Conservation (phyloP, 2,329 filamentous ascomycete species). For the Botrytis sinoallii region DNA sequence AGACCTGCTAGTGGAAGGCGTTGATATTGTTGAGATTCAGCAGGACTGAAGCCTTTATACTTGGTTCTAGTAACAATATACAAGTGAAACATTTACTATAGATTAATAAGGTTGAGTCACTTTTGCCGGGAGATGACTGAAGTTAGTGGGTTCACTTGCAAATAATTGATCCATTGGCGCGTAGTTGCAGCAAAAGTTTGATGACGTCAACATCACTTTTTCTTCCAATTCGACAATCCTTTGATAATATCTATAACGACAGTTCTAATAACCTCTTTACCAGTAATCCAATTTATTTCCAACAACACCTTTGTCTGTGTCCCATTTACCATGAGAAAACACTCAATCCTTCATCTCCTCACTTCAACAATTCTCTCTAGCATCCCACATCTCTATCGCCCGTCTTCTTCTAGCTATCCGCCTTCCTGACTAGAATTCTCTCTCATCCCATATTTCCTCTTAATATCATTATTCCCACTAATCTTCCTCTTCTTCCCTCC, state of each 20-base stretch:
- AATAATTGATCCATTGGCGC: too few species aligned
- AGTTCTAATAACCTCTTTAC: not conserved
- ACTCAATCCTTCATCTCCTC: not conserved
- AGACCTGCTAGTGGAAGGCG: too few species aligned
- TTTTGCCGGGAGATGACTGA: too few species aligned
- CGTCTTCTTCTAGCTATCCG: not conserved
- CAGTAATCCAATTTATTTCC: not conserved
- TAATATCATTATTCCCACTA: not conserved
- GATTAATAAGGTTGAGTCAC: too few species aligned
- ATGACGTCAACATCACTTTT: not conserved
- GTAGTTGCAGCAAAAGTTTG: not conserved
- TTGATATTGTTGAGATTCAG: too few species aligned
- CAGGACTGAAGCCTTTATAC: too few species aligned
- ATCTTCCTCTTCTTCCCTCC: not conserved
- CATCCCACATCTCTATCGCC: not conserved
- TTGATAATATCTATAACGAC: not conserved
- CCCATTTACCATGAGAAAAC: not conserved
- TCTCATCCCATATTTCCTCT: not conserved
- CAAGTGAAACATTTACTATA: too few species aligned
- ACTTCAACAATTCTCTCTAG: not conserved
- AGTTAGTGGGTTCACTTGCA: too few species aligned
- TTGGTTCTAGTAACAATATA: too few species aligned
- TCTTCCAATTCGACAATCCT: not conserved
- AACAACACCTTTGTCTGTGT: not conserved
- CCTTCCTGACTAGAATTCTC: not conserved